Evolutionary conservation across 2,329 filamentous ascomycete genomes (phyloP), one percentile per base, ranked within the genome.

Genomic region (Trichoderma sp.): DNA sequence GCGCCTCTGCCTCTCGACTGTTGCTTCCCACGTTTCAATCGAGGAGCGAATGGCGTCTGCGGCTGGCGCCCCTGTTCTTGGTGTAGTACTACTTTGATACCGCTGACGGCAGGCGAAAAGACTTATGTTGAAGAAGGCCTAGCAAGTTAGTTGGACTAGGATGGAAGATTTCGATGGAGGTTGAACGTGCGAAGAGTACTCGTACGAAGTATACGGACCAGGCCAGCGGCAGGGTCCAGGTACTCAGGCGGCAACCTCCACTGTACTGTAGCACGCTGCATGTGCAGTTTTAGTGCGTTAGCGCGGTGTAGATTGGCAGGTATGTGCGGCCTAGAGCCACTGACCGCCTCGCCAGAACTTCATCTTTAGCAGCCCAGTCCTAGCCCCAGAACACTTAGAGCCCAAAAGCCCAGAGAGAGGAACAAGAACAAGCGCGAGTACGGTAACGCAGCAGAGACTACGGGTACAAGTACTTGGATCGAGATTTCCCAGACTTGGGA

Each of bases 321-420:
- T 64, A 50, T 36, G 30, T 34, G 59, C 34, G 34, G 34, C 34
- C 34, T 63, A n/a, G 11, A 28, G 59, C 59, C 34, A 43, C 50
- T 66, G 63, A 66, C 63, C 63, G 63, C 63, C 63, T 66, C 63
- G 63, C n/a, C 47, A 32, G 23, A 17, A 39, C 15, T 26, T 50
- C 43, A 43, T 47, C 13, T 9, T 28, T 32, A 47, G 36, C 23
- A 64, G 36, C 39, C 39, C 39, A 43, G 39, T n/a, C 39, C 17
- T n/a, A 43, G 39, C 39, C 39, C 7, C 39, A 43, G 36, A 17
- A 39, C 15, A 0, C 36, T 39, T 17, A 8, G 15, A 17, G 7
- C 15, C 36, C 36, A n/a, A 23, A 17, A 2, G 7, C 7, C 39
- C 3, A 43, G 15, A n/a, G 17, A 43, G 39, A 43, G 17, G 12